Base-by-base conservation (phyloP, 192 early-diverging fungal species). In the Dispira simplex region DNA sequence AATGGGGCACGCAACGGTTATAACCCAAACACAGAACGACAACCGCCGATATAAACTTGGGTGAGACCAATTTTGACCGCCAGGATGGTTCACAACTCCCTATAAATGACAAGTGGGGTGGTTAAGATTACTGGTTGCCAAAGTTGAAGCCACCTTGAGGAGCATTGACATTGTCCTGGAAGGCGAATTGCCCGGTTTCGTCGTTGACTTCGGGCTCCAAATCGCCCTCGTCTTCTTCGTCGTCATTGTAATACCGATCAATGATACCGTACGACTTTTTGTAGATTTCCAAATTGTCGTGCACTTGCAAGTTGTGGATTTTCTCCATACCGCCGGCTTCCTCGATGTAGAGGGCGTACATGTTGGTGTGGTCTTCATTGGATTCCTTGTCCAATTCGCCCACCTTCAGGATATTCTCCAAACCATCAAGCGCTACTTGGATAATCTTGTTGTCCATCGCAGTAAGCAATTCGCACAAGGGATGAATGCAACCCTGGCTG, bases 321-420 rank as follows among this genome's bases (percentile, higher is more conserved):
- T 91, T 91, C 60, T 97, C 92, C 76, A 97, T 90, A 47, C 95
- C 97, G 58, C 85, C 90, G 48, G 84, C 89, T 67, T 93, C 92
- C 76, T 99, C 97, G 67, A 99, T 85, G 67, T 72, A 85, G 45
- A 93, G 67, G 48, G 93, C 86, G 75, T 88, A 97, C 71, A 85
- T 80, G 74, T 99, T 99, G 59, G 85, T 59, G 44, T 80, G 81
- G 52, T 81, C 74, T 66, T 75, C 77, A 46, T 68, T 64, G 14
- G 74, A 53, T 56, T 78, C 75, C 73, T 84, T 85, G 64, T 95
- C 92, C 48, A 83, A 66, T 65, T 97, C 92, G 47, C 97, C 97
- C 54, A 93, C 93, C 78, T 92, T 94, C 28, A 99, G 78, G 69
- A 97, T 92, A 74, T 97, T 99, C 74, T 99, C 97, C 65, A 99